A percentile compares a stretch with the other conserved stretches of the same genome.
Evolutionary conservation across 2,329 filamentous ascomycete species (phyloP).

Genomic region (Fusarium papillatum): DNA sequence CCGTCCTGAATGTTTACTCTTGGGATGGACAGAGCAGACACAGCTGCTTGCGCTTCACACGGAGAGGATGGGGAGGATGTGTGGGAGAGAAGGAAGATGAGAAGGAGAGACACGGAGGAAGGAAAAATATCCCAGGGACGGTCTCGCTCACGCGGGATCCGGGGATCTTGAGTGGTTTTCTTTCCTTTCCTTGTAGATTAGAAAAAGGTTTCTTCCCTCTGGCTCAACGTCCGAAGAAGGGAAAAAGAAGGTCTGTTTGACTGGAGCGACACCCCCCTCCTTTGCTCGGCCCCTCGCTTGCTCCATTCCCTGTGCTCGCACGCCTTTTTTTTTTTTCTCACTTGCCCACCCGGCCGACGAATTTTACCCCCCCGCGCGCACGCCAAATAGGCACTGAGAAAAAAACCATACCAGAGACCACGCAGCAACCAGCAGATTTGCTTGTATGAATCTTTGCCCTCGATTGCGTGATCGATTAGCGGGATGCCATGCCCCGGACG

Average conservation of each 20-base stretch:
- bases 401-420: constrained; percentile 36
- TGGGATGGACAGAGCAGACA: constrained; percentile 34
- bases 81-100: constrained; percentile 16
- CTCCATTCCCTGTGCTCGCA: constrained; percentile 35
- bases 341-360: constrained; percentile 30
- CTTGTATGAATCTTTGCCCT: constrained; percentile 47
- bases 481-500: constrained; percentile 46
- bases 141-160: constrained; percentile 42
- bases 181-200: constrained; percentile 37
- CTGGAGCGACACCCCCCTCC: constrained; percentile 33
- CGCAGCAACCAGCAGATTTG: constrained; percentile 33
- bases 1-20: constrained; percentile 7
- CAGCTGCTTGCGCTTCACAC: constrained; percentile 36
- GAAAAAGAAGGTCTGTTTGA: constrained; percentile 37
- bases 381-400: constrained; percentile 32
- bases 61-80: constrained; percentile 42
- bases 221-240: constrained; percentile 39
- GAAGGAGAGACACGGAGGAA: constrained; percentile 15
- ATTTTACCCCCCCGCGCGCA: constrained; percentile 41
- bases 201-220: constrained; percentile 46
- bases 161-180: constrained; percentile 39
- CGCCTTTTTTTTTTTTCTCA: constrained; percentile 35
- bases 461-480: constrained; percentile 50
- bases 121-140: constrained; percentile 37
- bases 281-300: constrained; percentile 38